Base-by-base conservation (phyloP, 2,329 filamentous ascomycete species). In the Nemania sp. region DNA sequence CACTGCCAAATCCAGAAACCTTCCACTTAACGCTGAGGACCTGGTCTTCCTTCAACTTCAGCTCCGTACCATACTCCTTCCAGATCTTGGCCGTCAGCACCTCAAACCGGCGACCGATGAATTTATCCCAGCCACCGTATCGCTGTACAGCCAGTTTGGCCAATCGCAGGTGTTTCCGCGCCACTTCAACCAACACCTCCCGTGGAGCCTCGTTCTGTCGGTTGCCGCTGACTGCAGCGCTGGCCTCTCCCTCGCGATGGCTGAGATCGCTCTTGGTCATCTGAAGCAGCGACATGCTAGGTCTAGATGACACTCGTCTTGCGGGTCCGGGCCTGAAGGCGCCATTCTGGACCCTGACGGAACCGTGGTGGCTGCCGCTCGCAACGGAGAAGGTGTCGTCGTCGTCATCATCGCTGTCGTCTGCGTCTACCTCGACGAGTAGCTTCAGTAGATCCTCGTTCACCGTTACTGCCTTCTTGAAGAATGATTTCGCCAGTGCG, bases 401-500 rank as follows among this genome's bases (percentile, higher is more conserved):
- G 7, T 70, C 65, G n/a, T 70, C 65, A 13, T 70, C 66, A 29
- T 70, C 68, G 49, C 62, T 65, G 15, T 70, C 66, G n/a, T 70
- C 68, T 8, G 54, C 62, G n/a, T 70, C 66, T 1, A 49, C 58
- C 3, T 70, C 68, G 20, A 70, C 57, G 18, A 70, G 61, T 0
- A 68, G 41, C 62, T 70, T 70, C 29, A 70, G 62, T 8, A 68
- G 52, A 6, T 70, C 68, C 57, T 70, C 68, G 65, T 70, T 68
- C 3, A 56, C 62, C 11, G 62, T 66, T 38, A 70, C 60, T 5
- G 68, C 68, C 47, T 70, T 70, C 57, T 63, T 68, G 41, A 68
- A 68, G 66, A 58, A 70, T 1, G 61, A 60, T 38, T 41, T 55
- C 3, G 68, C 65, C 6, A 65, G 58, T 0, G 68, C 35, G n/a